Percentiles rank a stretch among this genome's conserved stretches.
These are phyloP conservation scores for Neofusicoccum kwambonambiense DNA, from an alignment of 2,329 filamentous ascomycete species.

Conservation along the genomic window DNA sequence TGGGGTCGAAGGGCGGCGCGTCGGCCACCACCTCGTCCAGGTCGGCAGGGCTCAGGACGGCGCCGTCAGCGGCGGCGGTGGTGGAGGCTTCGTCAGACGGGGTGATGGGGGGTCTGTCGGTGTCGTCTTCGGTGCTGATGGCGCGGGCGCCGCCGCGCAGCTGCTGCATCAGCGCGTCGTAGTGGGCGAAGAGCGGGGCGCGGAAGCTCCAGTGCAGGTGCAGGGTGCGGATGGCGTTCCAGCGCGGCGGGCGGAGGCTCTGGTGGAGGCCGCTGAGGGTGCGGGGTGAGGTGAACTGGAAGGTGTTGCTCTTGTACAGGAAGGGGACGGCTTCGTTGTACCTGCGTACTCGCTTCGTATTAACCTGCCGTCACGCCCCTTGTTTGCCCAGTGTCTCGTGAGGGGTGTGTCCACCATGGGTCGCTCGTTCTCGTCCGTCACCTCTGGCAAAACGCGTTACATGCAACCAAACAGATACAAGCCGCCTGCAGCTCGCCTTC, in stretches of 20 bases:
- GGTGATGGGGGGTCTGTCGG: neutral
- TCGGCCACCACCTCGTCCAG: neutral
- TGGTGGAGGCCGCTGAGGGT: slow-evolving; percentile 3
- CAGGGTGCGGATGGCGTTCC: slow-evolving; percentile 12
- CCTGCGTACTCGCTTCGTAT: neutral
- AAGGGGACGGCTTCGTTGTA: slow-evolving; percentile 16
- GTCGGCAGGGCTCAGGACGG: neutral
- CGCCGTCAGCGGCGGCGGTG: neutral
- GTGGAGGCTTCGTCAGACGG: no score
- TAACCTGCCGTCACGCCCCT: neutral
- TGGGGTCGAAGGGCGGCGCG: neutral
- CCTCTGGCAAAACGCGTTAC: no score
- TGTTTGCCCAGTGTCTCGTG: no score
- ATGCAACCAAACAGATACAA: no score
- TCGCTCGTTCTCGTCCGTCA: no score
- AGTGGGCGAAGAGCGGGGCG: slow-evolving; percentile 7
- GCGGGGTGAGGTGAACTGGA: slow-evolving; percentile 15
- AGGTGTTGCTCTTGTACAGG: slow-evolving; percentile 15
- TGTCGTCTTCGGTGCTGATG: neutral
- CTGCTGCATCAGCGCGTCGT: neutral
- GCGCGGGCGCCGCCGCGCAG: neutral
- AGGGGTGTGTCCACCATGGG: no score
- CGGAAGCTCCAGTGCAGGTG: slow-evolving; percentile 17
- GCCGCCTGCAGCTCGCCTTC: no score
- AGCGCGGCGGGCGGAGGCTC: neutral